Evolutionary conservation across 1,284 basidiomycete species (phyloP).

Genomic region (Austroboletus niveus): DNA sequence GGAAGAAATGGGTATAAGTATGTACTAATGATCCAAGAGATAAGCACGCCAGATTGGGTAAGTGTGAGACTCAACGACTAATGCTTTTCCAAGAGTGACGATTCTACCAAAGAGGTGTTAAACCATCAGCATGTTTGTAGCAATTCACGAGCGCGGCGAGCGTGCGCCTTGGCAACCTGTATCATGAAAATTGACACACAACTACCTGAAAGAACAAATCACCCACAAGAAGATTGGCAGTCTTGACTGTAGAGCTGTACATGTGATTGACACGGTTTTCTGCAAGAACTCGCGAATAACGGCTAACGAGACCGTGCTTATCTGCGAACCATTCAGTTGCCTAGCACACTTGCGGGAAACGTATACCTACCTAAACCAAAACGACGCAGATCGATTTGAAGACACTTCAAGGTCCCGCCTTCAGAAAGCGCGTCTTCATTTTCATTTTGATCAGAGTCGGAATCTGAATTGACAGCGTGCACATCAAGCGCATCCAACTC

Average conservation of each 20-base stretch:
- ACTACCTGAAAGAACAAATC: constrained; percentile 3
- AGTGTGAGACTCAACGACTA: neutral
- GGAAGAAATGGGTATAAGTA: constrained; percentile 14
- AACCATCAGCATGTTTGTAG: constrained; percentile 29
- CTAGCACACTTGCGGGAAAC: neutral
- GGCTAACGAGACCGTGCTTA: constrained; percentile 73
- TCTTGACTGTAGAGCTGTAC: constrained; percentile 83
- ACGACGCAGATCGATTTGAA: constrained; percentile 68
- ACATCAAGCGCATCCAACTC: constrained; percentile 60
- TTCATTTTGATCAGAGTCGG: constrained; percentile 37
- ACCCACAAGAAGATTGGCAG: constrained; percentile 74
- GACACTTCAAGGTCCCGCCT: constrained; percentile 50
- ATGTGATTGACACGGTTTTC: constrained; percentile 76
- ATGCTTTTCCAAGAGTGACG: constrained; percentile 2
- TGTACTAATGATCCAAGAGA: constrained; percentile 12
- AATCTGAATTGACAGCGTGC: constrained; percentile 28
- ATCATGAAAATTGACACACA: constrained; percentile 4
- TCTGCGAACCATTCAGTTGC: constrained; percentile 39
- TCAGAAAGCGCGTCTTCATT: constrained; percentile 30
- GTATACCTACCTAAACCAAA: constrained; percentile 60
- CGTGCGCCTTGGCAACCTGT: constrained; percentile 29
- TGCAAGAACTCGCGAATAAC: constrained; percentile 70
- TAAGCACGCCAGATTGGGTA: constrained; percentile 6
- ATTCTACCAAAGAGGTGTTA: constrained; percentile 1
- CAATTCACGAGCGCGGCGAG: constrained; percentile 30